Evolutionary conservation across 192 early-diverging fungal genomes (phyloP), one percentile per base, ranked within the genome.

Genomic region (Entomortierella parvispora): DNA sequence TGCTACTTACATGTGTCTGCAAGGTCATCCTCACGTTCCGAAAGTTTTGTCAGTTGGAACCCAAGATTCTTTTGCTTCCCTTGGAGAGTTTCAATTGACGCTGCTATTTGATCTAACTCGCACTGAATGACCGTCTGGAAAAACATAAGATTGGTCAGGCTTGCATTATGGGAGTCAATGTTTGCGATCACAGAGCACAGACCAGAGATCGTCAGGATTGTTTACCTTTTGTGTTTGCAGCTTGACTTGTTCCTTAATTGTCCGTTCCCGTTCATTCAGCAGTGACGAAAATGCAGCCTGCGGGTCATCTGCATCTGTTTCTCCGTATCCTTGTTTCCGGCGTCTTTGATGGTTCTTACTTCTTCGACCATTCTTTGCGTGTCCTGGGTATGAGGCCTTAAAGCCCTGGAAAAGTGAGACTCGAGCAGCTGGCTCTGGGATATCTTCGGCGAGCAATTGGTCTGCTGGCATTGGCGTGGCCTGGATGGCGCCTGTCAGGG

Each of bases 361-460:
- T 28, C 74, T 68, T 32, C 64, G 62, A n/a, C 70, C 66, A 17
- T 61, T 58, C 46, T 81, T 64, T n/a, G 78, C 65, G 43, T 84
- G 74, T 33, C 76, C 80, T 31, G 84, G 84, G 69, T 83, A 89
- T 20, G 85, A 80, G 20, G 83, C 81, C 29, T 78, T 82, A 57
- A 87, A 89, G 4, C 87, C 85, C 65, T 89, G 84, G 50, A 87
- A 85, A 23, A 89, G 70, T 25, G 87, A 89, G 32, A 89, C 72
- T 22, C 84, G 76, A 28, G 83, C 82, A 31, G 62, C 81, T 17
- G 87, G 71, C 22, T 85, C 87, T 28, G 87, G 87, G 51, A 89
- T 85, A 18, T 89, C 87, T 11, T 80, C 74, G 9, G 75, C 52
- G 10, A 85, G 57, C 28, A 87, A 61, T 31, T 76, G 70, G 20